Conservation (phyloP, 164 flowering plant genomes). For the Stephania japonica region DNA sequence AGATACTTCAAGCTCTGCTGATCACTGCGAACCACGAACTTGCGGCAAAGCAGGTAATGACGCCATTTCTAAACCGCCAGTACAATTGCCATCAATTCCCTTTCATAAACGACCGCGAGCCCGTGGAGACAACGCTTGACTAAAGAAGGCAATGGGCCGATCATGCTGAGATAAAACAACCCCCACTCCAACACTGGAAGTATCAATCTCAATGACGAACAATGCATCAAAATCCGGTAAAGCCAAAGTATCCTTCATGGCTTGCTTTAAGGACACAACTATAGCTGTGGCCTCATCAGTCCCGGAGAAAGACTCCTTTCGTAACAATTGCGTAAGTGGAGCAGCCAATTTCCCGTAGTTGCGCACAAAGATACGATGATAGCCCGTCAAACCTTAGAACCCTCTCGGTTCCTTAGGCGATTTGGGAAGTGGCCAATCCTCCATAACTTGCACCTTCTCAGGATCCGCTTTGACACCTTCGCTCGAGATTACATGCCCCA, state of each 20-base stretch:
- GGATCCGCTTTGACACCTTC: neutral
- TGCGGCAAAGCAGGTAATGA: neutral
- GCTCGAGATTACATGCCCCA: neutral
- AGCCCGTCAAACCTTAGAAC: neutral
- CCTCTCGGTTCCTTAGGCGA: neutral
- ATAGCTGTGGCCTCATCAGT: neutral
- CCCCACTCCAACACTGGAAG: neutral
- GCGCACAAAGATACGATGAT: neutral
- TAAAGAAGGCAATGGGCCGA: neutral
- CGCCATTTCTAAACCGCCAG: neutral
- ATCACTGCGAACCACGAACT: neutral
- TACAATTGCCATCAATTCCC: neutral
- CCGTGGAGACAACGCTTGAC: neutral
- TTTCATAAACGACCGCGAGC: neutral
- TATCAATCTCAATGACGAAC: neutral
- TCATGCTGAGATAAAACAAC: neutral
- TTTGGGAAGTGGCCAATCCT: neutral
- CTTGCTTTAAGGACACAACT: neutral
- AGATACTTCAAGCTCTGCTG: neutral
- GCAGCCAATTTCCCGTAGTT: neutral
- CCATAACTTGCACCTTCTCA: neutral
- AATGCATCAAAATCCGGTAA: neutral
- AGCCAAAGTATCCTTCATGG: neutral
- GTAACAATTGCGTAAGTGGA: neutral
- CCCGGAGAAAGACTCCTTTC: neutral